Conservation (phyloP, 768 basidiomycete genomes). For the Tubosaeta sp. region DNA sequence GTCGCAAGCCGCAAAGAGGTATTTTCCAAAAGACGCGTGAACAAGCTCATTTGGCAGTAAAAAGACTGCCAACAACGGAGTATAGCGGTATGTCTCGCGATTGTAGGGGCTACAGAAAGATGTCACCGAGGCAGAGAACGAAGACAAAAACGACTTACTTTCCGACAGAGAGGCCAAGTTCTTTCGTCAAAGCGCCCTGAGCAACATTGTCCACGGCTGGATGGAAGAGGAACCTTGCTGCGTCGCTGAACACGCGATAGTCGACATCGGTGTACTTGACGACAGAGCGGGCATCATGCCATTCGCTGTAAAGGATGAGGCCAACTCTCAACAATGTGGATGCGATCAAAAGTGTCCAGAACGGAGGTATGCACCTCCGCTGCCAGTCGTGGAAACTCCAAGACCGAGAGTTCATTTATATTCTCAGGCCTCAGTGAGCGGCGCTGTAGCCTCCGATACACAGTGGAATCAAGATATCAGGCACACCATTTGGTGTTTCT, state of each 20-base stretch:
- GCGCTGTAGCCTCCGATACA: no score
- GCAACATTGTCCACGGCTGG: conserved; percentile 51
- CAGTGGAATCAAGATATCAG: no score
- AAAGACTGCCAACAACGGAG: conserved; percentile 82
- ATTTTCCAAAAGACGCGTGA: conserved; percentile 88
- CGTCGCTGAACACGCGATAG: conserved; percentile 94
- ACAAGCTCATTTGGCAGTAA: conserved; percentile 77
- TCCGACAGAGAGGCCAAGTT: conserved; percentile 49
- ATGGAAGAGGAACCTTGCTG: conserved; percentile 63
- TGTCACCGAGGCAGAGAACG: background rate
- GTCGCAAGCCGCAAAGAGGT: conserved; percentile 81
- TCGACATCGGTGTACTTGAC: conserved; percentile 99
- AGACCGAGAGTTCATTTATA: background rate
- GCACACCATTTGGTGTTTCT: no score
- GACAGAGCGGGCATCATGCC: conserved; percentile 77
- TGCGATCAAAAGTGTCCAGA: conserved; percentile 47
- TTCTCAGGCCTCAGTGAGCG: background rate
- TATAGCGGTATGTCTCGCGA: conserved; percentile 93
- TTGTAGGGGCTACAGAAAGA: conserved; percentile 68
- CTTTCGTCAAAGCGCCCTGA: conserved; percentile 51
- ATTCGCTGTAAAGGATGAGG: conserved; percentile 83
- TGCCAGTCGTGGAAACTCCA: conserved; percentile 1
- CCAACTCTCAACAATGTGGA: conserved; percentile 59
- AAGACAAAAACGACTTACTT: conserved; percentile 54
- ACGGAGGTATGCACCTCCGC: conserved; percentile 31